Conservation (phyloP, 2,329 filamentous ascomycete genomes). For the Colletotrichum horii region DNA sequence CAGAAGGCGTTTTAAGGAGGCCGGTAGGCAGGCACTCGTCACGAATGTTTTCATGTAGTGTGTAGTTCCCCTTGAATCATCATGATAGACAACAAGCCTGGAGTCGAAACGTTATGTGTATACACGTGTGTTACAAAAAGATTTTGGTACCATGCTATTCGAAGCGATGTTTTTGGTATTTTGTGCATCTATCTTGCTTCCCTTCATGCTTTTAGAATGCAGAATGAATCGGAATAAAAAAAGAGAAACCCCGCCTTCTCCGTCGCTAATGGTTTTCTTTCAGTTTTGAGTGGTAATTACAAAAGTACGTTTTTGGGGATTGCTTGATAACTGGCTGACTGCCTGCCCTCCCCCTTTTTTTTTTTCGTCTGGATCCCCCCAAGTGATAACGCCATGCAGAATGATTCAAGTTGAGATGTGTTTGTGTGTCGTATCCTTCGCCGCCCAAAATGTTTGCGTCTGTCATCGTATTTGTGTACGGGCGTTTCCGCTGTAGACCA, state of each 20-base stretch:
- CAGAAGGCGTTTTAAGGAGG: not conserved
- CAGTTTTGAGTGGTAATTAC: not conserved
- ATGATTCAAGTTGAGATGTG: slow-evolving; percentile 6
- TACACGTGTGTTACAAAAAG: not conserved
- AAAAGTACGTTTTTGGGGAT: not conserved
- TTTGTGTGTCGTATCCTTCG: not conserved
- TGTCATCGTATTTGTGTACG: not conserved
- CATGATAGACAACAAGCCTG: not conserved
- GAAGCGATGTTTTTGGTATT: not conserved
- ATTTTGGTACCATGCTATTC: not conserved
- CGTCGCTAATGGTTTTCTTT: not conserved
- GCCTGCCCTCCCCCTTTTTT: not conserved
- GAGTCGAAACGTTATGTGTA: not conserved
- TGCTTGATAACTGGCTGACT: not conserved
- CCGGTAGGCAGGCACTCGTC: not conserved
- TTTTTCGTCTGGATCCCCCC: not conserved
- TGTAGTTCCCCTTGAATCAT: not conserved
- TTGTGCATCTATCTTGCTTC: not conserved
- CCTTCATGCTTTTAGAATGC: not conserved
- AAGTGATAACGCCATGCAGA: slow-evolving; percentile 5
- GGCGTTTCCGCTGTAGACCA: not conserved
- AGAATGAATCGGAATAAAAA: not conserved
- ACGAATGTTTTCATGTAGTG: not conserved
- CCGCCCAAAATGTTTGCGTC: not conserved
- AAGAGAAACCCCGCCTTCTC: not conserved